Evolutionary conservation across 169 alveolate genomes (phyloP).

Genomic region (Babesia bovis): DNA sequence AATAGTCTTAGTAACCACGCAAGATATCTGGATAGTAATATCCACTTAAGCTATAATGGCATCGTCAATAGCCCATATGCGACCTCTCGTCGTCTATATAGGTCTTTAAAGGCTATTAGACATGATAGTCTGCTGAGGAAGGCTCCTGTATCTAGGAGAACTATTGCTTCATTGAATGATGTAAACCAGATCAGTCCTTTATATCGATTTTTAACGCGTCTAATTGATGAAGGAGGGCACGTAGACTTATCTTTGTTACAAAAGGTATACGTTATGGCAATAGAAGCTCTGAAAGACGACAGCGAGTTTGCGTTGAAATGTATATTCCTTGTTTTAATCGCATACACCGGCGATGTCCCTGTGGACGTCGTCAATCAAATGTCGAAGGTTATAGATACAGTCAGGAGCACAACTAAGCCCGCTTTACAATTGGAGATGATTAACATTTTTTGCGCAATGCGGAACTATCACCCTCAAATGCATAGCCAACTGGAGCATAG

Average conservation of each 20-base stretch:
- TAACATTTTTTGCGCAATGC: constrained; percentile 12
- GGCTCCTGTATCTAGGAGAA: no score
- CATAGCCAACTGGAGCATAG: background rate
- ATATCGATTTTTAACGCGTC: background rate
- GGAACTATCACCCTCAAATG: constrained; percentile 1
- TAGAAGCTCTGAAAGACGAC: background rate
- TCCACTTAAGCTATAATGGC: no score
- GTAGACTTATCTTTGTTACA: background rate
- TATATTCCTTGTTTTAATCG: constrained; percentile 9
- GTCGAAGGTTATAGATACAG: background rate
- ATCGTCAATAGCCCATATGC: no score
- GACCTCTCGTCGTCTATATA: no score
- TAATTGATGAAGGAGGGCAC: background rate
- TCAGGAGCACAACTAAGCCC: constrained; percentile 10
- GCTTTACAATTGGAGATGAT: constrained; percentile 23
- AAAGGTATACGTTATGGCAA: background rate
- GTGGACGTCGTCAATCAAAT: background rate
- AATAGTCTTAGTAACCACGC: no score
- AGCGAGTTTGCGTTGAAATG: constrained; percentile 5
- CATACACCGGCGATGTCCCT: background rate
- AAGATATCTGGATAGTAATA: no score
- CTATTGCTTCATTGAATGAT: no score
- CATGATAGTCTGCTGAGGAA: no score
- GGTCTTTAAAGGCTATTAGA: no score
- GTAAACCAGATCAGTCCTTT: background rate